Conservation (phyloP, 2,329 filamentous ascomycete species). For the Magnaporthiopsis incrustans region DNA sequence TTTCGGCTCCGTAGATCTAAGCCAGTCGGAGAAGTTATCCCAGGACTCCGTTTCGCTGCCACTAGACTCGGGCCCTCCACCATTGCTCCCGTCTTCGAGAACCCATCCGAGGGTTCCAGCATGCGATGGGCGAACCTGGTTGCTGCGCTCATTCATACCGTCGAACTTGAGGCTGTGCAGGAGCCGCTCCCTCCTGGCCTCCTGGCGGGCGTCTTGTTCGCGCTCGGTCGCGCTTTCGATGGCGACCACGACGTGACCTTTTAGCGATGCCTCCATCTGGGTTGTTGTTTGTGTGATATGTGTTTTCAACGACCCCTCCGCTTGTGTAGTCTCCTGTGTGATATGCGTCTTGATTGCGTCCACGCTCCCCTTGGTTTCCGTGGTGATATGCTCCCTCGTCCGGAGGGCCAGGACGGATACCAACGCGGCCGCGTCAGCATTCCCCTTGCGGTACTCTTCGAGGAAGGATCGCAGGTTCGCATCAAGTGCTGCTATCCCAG, state of each 20-base stretch:
- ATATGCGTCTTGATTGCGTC: neutral
- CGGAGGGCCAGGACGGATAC: neutral
- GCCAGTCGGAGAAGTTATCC: neutral
- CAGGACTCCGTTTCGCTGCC: neutral
- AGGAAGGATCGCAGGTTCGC: neutral
- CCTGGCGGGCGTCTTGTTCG: neutral
- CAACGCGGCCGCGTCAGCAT: neutral
- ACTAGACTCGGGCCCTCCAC: too few species aligned
- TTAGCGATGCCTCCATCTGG: neutral
- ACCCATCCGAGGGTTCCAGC: constrained; percentile 3
- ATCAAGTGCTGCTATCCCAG: too few species aligned
- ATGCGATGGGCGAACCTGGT: constrained; percentile 9
- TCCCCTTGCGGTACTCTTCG: neutral
- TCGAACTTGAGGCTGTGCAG: constrained; percentile 11
- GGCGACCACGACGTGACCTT: neutral
- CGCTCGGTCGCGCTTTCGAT: neutral
- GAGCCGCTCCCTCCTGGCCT: constrained; percentile 6
- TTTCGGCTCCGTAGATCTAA: neutral
- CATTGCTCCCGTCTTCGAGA: neutral
- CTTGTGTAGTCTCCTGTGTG: neutral
- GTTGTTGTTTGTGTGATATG: neutral
- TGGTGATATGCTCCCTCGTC: neutral
- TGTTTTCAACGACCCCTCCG: neutral
- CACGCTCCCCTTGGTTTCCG: neutral
- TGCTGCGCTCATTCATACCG: constrained; percentile 13